A percentile compares a stretch with the other conserved stretches of the same genome.
Evolutionary conservation across 2,329 filamentous ascomycete species (phyloP).

Genomic region (Plectosphaerella cucumerina): DNA sequence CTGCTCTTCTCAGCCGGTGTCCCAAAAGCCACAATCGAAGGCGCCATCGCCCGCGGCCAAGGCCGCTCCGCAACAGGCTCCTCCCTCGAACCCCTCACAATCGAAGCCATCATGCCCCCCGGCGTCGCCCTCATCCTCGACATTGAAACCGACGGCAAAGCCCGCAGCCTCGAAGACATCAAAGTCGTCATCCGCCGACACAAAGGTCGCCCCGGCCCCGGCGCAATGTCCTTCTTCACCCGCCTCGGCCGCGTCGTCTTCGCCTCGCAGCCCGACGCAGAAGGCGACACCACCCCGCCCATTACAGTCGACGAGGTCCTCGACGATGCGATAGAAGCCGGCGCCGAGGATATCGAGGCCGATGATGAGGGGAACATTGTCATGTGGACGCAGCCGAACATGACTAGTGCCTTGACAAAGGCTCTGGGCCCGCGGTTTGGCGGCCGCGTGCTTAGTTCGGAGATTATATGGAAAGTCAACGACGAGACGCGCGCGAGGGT

Average conservation of each 20-base stretch:
- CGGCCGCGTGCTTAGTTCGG: slow-evolving; percentile 66
- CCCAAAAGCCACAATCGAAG: slow-evolving; percentile 79
- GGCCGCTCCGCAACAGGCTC: slow-evolving; percentile 72
- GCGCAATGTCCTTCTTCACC: slow-evolving; percentile 74
- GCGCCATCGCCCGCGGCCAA: slow-evolving; percentile 82
- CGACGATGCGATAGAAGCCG: slow-evolving; percentile 78
- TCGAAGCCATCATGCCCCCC: slow-evolving; percentile 77
- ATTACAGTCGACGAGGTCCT: slow-evolving; percentile 68
- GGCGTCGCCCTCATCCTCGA: slow-evolving; percentile 79
- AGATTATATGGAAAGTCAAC: slow-evolving; percentile 83
- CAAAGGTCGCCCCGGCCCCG: slow-evolving; percentile 67
- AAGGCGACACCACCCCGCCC: not conserved
- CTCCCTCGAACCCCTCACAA: slow-evolving; percentile 69
- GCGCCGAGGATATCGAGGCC: slow-evolving; percentile 66
- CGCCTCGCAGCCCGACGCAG: slow-evolving; percentile 30
- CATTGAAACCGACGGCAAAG: slow-evolving; percentile 78
- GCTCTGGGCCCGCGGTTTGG: slow-evolving; percentile 41
- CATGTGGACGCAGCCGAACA: slow-evolving; percentile 14
- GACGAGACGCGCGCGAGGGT: slow-evolving; percentile 69
- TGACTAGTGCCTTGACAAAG: slow-evolving; percentile 9
- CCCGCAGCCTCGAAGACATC: slow-evolving; percentile 69
- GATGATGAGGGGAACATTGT: slow-evolving; percentile 13
- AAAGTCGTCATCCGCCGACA: slow-evolving; percentile 65
- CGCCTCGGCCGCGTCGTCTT: slow-evolving; percentile 74
- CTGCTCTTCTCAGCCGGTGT: slow-evolving; percentile 54